Evolutionary conservation across 441 rosid species (phyloP).

Genomic region (Omphalea diandra): DNA sequence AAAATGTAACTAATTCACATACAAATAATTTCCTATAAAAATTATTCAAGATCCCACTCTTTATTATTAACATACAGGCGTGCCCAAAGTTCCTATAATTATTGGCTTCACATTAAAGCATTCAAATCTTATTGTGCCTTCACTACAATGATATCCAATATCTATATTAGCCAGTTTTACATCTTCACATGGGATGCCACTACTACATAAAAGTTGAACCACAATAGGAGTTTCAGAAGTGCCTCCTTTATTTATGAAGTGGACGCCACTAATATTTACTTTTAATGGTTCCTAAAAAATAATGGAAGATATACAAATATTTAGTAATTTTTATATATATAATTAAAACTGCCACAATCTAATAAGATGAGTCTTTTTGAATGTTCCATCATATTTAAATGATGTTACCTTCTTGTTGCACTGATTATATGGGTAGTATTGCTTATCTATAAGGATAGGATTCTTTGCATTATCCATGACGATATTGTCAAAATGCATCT

Average conservation of each 20-base stretch:
- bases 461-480: constrained; percentile 24
- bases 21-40: no score
- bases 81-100: not conserved
- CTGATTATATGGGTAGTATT: no score
- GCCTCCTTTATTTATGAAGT: constrained; percentile 44
- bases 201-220: no score
- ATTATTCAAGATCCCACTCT: not conserved
- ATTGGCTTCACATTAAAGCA: constrained; percentile 17
- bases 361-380: no score
- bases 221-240: constrained; percentile 41
- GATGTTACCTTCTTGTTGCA: not conserved
- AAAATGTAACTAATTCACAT: no score
- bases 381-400: not conserved
- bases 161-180: constrained; percentile 42
- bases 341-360: not conserved
- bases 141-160: constrained; percentile 13
- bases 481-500: constrained; percentile 38
- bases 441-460: constrained; percentile 28
- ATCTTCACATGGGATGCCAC: constrained; percentile 37
- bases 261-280: constrained; percentile 37
- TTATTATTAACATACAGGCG: not conserved
- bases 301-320: no score
- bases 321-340: constrained; percentile 24
- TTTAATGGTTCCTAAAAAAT: no score
- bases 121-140: not conserved